Conservation (phyloP, 2,329 filamentous ascomycete species). For the Spiromastix sp. region DNA sequence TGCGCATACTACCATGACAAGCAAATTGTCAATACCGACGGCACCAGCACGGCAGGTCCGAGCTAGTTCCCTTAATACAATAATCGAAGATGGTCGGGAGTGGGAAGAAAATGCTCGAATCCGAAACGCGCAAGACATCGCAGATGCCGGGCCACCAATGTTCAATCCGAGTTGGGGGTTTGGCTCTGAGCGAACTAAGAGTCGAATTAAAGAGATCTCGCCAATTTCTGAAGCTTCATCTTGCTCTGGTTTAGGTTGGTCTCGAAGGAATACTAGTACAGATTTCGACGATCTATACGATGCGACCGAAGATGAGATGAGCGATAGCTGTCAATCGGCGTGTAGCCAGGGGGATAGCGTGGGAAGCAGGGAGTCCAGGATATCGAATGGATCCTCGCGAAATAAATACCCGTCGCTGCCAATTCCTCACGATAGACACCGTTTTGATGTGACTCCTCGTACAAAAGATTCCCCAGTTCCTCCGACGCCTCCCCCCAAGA, state of each 20-base stretch:
- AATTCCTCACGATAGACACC: slow-evolving; percentile 40
- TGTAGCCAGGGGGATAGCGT: slow-evolving; percentile 34
- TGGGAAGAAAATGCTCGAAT: too few relatives aligned
- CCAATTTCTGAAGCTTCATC: slow-evolving; percentile 1
- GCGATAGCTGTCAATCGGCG: slow-evolving; percentile 37
- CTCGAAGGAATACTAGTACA: slow-evolving; percentile 36
- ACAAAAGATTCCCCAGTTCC: slow-evolving; percentile 38
- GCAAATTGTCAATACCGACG: too few relatives aligned
- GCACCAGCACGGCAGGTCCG: slow-evolving; percentile 47
- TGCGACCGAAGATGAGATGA: slow-evolving; percentile 57
- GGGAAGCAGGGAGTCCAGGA: slow-evolving; percentile 36
- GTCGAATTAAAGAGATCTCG: too few relatives aligned
- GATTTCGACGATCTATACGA: slow-evolving; percentile 85
- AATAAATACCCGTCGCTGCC: slow-evolving; percentile 48
- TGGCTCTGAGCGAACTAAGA: too few relatives aligned
- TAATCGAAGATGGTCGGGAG: slow-evolving; percentile 47
- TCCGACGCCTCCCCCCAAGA: slow-evolving; percentile 41
- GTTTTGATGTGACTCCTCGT: slow-evolving; percentile 14
- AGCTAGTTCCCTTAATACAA: slow-evolving; percentile 51
- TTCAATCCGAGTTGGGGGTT: neutral
- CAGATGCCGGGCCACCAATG: neutral
- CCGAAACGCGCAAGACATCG: too few relatives aligned
- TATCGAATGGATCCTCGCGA: slow-evolving; percentile 27
- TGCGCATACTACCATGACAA: too few relatives aligned
- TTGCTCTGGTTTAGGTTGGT: neutral